Base-by-base conservation (phyloP, 2,329 filamentous ascomycete species). In the Beauveria sp. region DNA sequence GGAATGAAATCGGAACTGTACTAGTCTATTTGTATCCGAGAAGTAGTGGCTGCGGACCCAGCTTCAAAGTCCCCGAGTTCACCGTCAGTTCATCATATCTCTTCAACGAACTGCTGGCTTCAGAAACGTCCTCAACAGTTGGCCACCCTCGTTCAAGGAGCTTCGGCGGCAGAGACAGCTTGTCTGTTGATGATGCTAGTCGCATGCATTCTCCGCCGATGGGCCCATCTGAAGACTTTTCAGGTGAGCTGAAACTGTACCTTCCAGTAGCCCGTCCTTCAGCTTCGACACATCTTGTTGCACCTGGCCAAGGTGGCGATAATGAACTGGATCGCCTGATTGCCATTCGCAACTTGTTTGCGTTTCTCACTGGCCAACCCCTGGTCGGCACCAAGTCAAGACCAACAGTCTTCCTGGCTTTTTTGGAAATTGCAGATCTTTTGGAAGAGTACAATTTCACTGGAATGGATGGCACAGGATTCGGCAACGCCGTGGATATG, bases 261-360 rank as follows among this genome's bases (percentile, higher is more conserved):
- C 74, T 87, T 9, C 83, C 84, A 1, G 74, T 76, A 1, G 70
- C 73, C 14, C 77, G 76, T 52, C 73, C 75, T 62, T 69, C 73
- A 31, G 70, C 69, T 2, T 70, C 72, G 1, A 74, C 70, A 12
- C 74, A 77, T 57, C 63, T 74, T 20, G 64, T 67, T 56, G 68
- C 65, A 59, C 76, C 67, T 38, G 74, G 66, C n/a, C 74, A 67
- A 40, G 70, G 66, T 18, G 68, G 71, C 9, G 67, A 67, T 20
- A 67, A 68, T 24, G 80, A 84, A 52, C 69, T 84, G 42, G 83
- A 87, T 56, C 78, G 79, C 3, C 71, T 88, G 14, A 76, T 88
- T 43, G 81, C 80, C 3, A 79, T 85, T 28, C 79, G 86, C 57
- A 89, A 89, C 66, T 70, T 89, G 46, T 88, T 89, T 65, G 86